Evolutionary conservation across 1,284 basidiomycete species (phyloP).

Genomic region (Cutaneotrichosporon sp.): DNA sequence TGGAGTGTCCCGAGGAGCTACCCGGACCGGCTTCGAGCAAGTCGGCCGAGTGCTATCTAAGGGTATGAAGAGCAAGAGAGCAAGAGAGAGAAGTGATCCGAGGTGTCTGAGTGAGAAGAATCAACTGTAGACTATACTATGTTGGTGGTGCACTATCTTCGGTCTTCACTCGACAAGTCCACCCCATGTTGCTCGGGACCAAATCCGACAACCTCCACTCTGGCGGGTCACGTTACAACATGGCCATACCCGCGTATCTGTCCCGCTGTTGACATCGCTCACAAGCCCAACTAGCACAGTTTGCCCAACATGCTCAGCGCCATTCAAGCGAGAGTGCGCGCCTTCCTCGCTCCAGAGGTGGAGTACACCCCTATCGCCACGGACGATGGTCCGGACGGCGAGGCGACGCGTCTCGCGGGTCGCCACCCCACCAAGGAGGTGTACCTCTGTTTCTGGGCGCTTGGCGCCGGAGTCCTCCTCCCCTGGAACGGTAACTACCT

Average conservation of each 20-base stretch:
- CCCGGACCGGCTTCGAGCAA: no score
- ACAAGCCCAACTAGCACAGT: no score
- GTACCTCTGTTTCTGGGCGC: constrained; percentile 48
- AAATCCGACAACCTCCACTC: constrained; percentile 6
- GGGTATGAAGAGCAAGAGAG: no score
- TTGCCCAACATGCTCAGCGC: not conserved
- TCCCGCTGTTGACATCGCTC: not conserved
- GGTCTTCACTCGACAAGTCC: no score
- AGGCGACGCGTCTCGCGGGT: constrained; percentile 1
- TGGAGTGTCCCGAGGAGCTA: no score
- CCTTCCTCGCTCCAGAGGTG: not conserved
- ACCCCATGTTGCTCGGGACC: not conserved
- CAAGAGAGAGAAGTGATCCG: not conserved
- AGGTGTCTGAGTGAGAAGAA: no score
- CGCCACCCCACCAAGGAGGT: constrained; percentile 19
- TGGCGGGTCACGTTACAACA: not conserved
- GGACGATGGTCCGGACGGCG: constrained; percentile 1
- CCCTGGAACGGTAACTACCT: constrained; percentile 49
- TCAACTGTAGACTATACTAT: no score
- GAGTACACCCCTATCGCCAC: constrained; percentile 12
- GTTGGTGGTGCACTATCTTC: no score
- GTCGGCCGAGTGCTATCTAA: no score
- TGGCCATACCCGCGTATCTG: not conserved
- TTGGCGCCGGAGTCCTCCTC: constrained; percentile 51
- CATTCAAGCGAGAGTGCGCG: not conserved